Evolutionary conservation across 179 eudicot species (phyloP).

Genomic region (Beta corolliflora): DNA sequence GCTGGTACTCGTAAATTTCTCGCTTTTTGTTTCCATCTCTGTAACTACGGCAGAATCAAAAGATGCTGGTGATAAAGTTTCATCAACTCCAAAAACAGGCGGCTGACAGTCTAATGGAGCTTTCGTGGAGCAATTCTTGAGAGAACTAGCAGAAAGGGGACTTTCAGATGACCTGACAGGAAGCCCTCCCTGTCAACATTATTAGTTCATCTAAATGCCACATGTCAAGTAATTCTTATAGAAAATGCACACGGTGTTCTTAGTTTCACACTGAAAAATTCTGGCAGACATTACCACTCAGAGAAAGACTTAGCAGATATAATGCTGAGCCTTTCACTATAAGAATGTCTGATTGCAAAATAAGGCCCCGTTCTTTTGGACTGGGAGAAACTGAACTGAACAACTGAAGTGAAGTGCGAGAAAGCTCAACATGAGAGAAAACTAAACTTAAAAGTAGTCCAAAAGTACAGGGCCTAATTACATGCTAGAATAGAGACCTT

Average conservation of each 20-base stretch:
- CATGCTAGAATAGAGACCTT: too few species aligned
- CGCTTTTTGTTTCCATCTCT: slow-evolving; percentile 52
- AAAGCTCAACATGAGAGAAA: too few species aligned
- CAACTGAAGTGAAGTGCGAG: too few species aligned
- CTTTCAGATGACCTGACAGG: slow-evolving; percentile 59
- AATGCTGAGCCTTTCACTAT: slow-evolving; percentile 4
- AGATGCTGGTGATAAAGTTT: slow-evolving; percentile 65
- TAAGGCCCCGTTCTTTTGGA: too few species aligned
- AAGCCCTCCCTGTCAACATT: slow-evolving; percentile 47
- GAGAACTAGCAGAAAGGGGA: slow-evolving; percentile 52
- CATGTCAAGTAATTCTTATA: not conserved
- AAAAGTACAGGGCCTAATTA: too few species aligned
- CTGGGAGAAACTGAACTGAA: too few species aligned
- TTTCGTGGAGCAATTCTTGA: slow-evolving; percentile 54
- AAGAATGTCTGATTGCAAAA: not conserved
- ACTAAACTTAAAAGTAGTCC: too few species aligned
- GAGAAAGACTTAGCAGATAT: not conserved
- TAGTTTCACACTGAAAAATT: not conserved
- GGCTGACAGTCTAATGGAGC: slow-evolving; percentile 55
- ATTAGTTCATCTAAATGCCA: slow-evolving; percentile 19
- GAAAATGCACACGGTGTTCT: not conserved
- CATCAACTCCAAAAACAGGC: slow-evolving; percentile 49
- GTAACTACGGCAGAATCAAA: slow-evolving; percentile 65
- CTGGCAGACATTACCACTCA: not conserved
- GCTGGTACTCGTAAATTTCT: slow-evolving; percentile 54